These are phyloP conservation scores for Elsinoe ampelina DNA, from an alignment of 2,329 filamentous ascomycete species.

Conservation along the genomic window DNA sequence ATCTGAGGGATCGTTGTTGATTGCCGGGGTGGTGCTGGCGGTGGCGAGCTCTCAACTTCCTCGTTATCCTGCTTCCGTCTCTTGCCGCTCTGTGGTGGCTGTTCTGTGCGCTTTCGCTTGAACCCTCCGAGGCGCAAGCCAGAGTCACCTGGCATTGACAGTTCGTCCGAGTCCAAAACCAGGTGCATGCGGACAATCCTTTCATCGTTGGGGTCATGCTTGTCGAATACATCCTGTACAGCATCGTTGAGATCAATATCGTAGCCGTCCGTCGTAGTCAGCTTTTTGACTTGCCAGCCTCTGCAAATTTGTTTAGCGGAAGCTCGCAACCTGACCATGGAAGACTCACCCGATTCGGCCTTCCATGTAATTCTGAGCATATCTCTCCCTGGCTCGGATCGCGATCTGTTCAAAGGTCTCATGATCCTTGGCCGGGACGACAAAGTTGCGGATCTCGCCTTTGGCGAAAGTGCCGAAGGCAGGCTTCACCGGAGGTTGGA, in stretches of 20 bases:
- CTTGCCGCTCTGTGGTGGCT: constrained; percentile 20
- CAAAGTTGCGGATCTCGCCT: constrained; percentile 17
- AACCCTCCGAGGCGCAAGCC: constrained; percentile 18
- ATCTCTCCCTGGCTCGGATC: constrained; percentile 25
- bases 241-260: constrained; percentile 30
- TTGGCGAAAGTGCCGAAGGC: neutral
- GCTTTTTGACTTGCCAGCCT: constrained; percentile 28
- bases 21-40: constrained; percentile 20
- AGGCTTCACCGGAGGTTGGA: neutral
- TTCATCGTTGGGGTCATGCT: constrained; percentile 22
- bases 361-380: constrained; percentile 26
- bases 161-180: constrained; percentile 24
- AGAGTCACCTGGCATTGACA: constrained; percentile 26
- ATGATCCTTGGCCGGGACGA: constrained; percentile 24
- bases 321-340: neutral
- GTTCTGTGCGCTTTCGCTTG: neutral
- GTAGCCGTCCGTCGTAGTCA: constrained; percentile 27
- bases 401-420: constrained; percentile 26
- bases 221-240: constrained; percentile 28
- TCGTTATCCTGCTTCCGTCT: constrained; percentile 21
- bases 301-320: constrained; percentile 20
- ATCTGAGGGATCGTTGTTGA: neutral
- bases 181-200: constrained; percentile 27
- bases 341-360: constrained; percentile 7
- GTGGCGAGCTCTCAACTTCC: constrained; percentile 13